Base-by-base conservation (phyloP, 1,284 basidiomycete genomes). In the Peniophora sp. region DNA sequence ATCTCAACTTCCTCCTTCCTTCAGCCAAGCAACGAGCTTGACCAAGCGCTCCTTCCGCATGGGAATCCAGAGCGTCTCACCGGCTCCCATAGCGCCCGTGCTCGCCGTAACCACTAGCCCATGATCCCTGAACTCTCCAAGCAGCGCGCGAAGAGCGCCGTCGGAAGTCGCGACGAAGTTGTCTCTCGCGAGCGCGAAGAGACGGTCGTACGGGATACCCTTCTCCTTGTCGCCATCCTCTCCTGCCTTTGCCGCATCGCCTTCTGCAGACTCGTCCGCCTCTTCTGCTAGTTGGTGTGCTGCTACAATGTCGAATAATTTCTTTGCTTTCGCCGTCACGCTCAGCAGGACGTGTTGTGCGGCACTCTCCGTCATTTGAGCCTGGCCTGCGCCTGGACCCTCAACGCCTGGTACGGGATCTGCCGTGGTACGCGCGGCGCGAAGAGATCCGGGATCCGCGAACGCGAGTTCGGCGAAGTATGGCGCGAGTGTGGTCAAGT, bases 61-160 rank as follows among this genome's bases (percentile, higher is more conserved):
- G 0, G 89, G 89, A 58, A 95, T 86, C 92, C 91, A 95, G 37
- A 92, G 68, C 61, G 79, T 67, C 60, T 88, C 82, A 17, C 75
- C 73, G 23, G 68, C 76, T 54, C 54, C 60, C 54, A 64, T 69
- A 57, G 66, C 64, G 47, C 68, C 66, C 57, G 70, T 68, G 22
- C 61, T 68, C 17, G 75, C 72, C 15, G 71, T 68, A 15, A 89
- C 71, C 14, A 97, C 81, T 58, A 97, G 64, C 1, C 82, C 82
- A 60, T 97, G 94, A 65, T 97, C 94, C 59, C 79, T 79, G 65
- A 94, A 97, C 68, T 97, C 94, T 22, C 83, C 84, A 47, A 97
- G 69, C 27, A 94, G 70, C 8, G 91, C 81, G 27, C 87, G 76
- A 62, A 95, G 73, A 41, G 92, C 79, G 14, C 86, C 88, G 58